These are phyloP conservation scores for Penicillium sp. DNA, from an alignment of 2,329 filamentous ascomycete genomes.

Conservation along the genomic window DNA sequence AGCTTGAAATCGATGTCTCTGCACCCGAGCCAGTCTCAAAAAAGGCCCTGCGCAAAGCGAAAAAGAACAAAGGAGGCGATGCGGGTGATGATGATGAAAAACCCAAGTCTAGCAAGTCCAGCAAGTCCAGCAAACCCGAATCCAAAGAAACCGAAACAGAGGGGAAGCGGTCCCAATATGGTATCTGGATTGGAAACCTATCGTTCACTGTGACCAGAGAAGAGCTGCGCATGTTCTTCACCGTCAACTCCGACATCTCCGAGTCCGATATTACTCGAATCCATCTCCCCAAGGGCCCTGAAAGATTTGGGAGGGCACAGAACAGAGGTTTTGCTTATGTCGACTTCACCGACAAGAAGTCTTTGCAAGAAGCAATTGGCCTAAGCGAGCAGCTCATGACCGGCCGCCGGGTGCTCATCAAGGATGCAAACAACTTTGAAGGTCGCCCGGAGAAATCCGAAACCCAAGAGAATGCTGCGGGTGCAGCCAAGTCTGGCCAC, in stretches of 20 bases:
- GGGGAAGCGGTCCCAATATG: slow-evolving; percentile 67
- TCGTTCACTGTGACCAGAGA: slow-evolving; percentile 75
- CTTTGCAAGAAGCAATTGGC: slow-evolving; percentile 73
- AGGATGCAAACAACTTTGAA: slow-evolving; percentile 84
- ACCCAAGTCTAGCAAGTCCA: background rate
- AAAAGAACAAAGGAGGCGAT: slow-evolving; percentile 56
- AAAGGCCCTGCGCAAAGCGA: slow-evolving; percentile 82
- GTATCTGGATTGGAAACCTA: slow-evolving; percentile 95
- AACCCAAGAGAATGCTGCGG: slow-evolving; percentile 33
- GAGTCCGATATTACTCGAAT: slow-evolving; percentile 76
- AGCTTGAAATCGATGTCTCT: slow-evolving; percentile 84
- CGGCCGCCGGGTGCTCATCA: slow-evolving; percentile 83
- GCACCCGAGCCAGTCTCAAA: slow-evolving; percentile 95
- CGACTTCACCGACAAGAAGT: slow-evolving; percentile 71
- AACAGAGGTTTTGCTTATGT: slow-evolving; percentile 98
- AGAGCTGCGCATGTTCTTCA: slow-evolving; percentile 77
- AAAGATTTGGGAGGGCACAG: slow-evolving; percentile 54
- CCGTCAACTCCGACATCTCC: slow-evolving; percentile 64
- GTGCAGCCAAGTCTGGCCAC: slow-evolving; percentile 47
- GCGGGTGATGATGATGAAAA: slow-evolving; percentile 31
- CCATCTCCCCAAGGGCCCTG: slow-evolving; percentile 66
- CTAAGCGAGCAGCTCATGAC: slow-evolving; percentile 79
- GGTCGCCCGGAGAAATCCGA: slow-evolving; percentile 73
- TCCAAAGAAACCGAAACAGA: slow-evolving; percentile 30
- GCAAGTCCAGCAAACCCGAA: slow-evolving; percentile 33